These are phyloP conservation scores for Noccaea bulbosa DNA, from an alignment of 345 rosid species.

Conservation along the genomic window DNA sequence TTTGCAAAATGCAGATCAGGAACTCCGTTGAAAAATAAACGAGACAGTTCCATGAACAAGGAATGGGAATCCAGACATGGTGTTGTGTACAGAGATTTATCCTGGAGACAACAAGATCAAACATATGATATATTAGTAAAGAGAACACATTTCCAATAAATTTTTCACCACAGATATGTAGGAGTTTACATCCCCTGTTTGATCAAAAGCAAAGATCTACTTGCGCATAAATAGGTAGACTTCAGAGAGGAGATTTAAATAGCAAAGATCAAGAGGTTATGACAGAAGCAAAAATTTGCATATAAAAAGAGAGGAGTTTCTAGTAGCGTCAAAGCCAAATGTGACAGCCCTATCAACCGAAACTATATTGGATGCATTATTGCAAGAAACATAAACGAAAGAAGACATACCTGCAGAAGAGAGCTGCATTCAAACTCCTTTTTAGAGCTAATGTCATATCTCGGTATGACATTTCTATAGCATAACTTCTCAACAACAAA, in stretches of 20 bases:
- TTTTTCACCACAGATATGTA: slow-evolving; percentile 1
- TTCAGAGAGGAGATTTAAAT: slow-evolving; percentile 6
- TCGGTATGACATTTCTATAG: slow-evolving; percentile 66
- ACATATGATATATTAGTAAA: slow-evolving; percentile 9
- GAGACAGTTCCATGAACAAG: slow-evolving; percentile 76
- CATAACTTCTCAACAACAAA: slow-evolving; percentile 71
- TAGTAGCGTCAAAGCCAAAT: slow-evolving; percentile 20
- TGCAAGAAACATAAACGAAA: slow-evolving; percentile 27
- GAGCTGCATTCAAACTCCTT: slow-evolving; percentile 62
- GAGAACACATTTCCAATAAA: not conserved
- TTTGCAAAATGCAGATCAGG: slow-evolving; percentile 80
- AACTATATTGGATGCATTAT: not conserved
- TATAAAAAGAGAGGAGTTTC: slow-evolving; percentile 12
- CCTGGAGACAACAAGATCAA: slow-evolving; percentile 57
- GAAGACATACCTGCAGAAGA: slow-evolving; percentile 67
- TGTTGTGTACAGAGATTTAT: slow-evolving; percentile 64
- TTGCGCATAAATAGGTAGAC: slow-evolving; percentile 1
- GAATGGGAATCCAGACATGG: slow-evolving; percentile 64
- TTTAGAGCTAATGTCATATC: slow-evolving; percentile 51
- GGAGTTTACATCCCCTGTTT: slow-evolving; percentile 23
- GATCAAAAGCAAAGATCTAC: slow-evolving; percentile 16
- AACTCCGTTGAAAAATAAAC: slow-evolving; percentile 67
- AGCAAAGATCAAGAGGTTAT: slow-evolving; percentile 10
- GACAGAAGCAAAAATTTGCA: slow-evolving; percentile 25
- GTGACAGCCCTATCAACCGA: slow-evolving; percentile 7